phyloP scores from a whole-genome alignment of 2,329 filamentous ascomycete genomes.

The Verticillium klebahnii region DNA sequence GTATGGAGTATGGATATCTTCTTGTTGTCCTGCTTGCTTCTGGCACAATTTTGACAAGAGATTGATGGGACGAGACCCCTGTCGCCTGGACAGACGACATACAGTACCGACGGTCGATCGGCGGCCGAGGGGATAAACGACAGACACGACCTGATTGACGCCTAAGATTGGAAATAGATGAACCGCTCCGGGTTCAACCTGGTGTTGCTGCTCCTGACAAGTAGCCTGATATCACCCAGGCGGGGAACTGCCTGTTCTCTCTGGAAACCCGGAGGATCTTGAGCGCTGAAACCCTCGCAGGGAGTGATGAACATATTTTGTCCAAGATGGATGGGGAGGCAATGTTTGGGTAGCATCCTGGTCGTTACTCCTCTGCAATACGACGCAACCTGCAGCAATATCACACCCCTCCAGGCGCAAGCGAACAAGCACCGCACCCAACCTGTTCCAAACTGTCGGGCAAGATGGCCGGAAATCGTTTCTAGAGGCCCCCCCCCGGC shows the following conservation, averaged over 20 bases:
- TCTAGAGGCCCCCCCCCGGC: background rate
- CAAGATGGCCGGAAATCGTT: background rate
- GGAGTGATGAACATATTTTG: background rate
- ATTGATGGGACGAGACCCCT: background rate
- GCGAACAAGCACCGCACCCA: background rate
- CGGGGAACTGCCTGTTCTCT: background rate
- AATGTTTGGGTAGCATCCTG: background rate
- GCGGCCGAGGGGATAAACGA: background rate
- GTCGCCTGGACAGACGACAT: background rate
- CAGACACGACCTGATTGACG: background rate
- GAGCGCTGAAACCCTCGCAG: background rate
- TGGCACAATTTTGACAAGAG: background rate
- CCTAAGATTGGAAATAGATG: background rate
- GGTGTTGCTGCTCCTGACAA: background rate
- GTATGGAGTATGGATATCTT: background rate
- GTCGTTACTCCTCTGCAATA: background rate
- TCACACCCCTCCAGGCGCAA: background rate
- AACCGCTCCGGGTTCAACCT: background rate
- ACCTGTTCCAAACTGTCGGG: background rate
- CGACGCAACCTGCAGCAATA: background rate
- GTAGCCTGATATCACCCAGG: background rate
- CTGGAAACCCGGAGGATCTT: background rate
- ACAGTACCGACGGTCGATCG: background rate
- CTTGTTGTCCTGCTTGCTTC: background rate
- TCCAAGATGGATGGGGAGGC: background rate